Percentiles rank a stretch among this genome's conserved stretches.
Conservation (phyloP, 306 rosid species). For the Trifolium fragiferum region DNA sequence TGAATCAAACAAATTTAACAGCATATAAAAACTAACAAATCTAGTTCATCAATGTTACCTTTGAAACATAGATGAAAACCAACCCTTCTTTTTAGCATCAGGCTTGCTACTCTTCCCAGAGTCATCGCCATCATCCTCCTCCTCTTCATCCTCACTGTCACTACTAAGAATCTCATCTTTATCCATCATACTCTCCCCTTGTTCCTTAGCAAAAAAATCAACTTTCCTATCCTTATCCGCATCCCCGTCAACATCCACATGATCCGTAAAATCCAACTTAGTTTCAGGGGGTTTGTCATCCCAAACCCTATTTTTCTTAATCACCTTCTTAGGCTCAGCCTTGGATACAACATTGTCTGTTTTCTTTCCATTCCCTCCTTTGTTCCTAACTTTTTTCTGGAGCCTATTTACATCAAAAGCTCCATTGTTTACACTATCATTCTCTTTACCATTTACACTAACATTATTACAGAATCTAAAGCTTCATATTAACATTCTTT, state of each 20-base stretch:
- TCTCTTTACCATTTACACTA: conserved; percentile 66
- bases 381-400: conserved; percentile 75
- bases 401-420: conserved; percentile 99
- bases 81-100: conserved; percentile 87
- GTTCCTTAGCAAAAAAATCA: conserved; percentile 80
- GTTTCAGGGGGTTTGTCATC: conserved; percentile 64
- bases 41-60: conserved; percentile 58
- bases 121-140: conserved; percentile 72
- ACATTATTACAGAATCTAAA: conserved; percentile 15
- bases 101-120: conserved; percentile 65
- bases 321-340: conserved; percentile 71
- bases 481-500: too few species aligned
- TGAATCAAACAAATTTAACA: conserved; percentile 17
- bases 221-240: conserved; percentile 65
- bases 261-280: conserved; percentile 86
- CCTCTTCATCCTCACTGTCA: conserved; percentile 87
- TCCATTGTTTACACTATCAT: conserved; percentile 73
- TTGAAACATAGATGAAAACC: conserved; percentile 98
- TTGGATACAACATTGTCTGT: conserved; percentile 52
- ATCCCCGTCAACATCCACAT: conserved; percentile 46
- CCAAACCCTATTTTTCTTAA: conserved; percentile 96
- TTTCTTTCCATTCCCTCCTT: conserved; percentile 82
- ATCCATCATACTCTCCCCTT: conserved; percentile 99
- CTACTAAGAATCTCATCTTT: conserved; percentile 88
- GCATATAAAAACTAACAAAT: conserved; percentile 13